phyloP scores from a whole-genome alignment of 768 basidiomycete genomes.

The Plicaturopsis crispa region DNA sequence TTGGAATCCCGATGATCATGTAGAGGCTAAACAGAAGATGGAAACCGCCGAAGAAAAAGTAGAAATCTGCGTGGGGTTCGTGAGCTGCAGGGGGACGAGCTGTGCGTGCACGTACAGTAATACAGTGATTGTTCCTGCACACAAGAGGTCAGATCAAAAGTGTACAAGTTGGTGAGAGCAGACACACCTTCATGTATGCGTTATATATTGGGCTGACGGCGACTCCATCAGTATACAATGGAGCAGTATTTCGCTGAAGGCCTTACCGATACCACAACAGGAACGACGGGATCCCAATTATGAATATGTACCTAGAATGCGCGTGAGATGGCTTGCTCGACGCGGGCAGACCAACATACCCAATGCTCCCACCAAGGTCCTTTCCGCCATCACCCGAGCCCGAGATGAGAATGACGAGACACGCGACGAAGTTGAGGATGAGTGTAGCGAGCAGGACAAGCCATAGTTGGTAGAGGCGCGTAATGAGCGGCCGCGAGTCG shows the following conservation, averaged over 20 bases:
- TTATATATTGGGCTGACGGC: conserved; percentile 83
- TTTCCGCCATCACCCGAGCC: conserved; percentile 71
- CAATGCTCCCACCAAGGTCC: conserved; percentile 77
- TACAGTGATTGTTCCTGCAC: conserved; percentile 85
- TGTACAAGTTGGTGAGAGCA: conserved; percentile 1
- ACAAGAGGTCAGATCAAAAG: conserved; percentile 16
- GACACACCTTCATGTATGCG: conserved; percentile 89
- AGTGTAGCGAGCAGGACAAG: conserved; percentile 79
- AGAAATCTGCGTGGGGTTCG: conserved; percentile 57
- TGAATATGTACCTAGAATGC: conserved; percentile 59
- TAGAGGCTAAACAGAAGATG: conserved; percentile 91
- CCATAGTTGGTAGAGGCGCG: conserved; percentile 90
- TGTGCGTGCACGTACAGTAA: conserved; percentile 58
- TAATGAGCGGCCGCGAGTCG: conserved; percentile 69
- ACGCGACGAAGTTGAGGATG: conserved; percentile 84
- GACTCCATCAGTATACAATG: conserved; percentile 8
- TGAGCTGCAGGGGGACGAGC: background rate
- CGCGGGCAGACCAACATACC: conserved; percentile 37
- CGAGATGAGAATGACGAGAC: conserved; percentile 75
- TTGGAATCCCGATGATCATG: conserved; percentile 92
- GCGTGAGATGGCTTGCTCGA: conserved; percentile 13
- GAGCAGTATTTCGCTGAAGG: conserved; percentile 4
- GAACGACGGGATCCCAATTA: conserved; percentile 78
- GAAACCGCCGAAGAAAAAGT: conserved; percentile 95
- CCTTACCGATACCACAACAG: conserved; percentile 90